Evolutionary conservation across 352 stramenopile genomes (phyloP).

Genomic region (Saprolegnia parasitica): DNA sequence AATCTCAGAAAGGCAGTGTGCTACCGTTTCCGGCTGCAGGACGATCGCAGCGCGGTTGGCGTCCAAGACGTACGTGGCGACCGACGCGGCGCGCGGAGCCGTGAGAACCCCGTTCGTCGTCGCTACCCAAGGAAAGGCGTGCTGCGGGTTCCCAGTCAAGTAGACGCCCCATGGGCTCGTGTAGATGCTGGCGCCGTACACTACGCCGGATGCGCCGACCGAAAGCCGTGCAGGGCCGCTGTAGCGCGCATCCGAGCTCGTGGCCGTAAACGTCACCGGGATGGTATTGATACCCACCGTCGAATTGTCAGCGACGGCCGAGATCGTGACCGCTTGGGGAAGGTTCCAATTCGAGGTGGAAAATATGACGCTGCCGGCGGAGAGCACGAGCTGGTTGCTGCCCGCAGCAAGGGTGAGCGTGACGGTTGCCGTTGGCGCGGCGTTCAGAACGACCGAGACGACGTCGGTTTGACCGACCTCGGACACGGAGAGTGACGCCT

Average conservation of each 20-base stretch:
- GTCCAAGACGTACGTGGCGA: conserved; percentile 50
- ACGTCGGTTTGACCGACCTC: conserved; percentile 59
- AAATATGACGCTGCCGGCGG: conserved; percentile 37
- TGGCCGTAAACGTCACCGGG: conserved; percentile 34
- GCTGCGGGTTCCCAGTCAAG: conserved; percentile 48
- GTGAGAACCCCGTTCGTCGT: conserved; percentile 46
- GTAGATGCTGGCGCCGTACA: conserved; percentile 43
- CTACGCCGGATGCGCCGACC: conserved; percentile 32
- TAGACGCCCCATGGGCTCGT: conserved; percentile 47
- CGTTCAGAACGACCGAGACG: conserved; percentile 52
- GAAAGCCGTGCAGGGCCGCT: conserved; percentile 35
- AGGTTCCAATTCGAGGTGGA: conserved; percentile 39
- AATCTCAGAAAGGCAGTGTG: conserved; percentile 33
- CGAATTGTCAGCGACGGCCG: conserved; percentile 37
- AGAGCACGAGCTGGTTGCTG: conserved; percentile 32
- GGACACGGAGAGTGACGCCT: conserved; percentile 55
- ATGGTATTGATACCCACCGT: conserved; percentile 39
- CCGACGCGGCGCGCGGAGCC: conserved; percentile 31
- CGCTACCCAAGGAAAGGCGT: conserved; percentile 46
- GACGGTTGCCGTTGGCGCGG: conserved; percentile 40
- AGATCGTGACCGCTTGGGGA: conserved; percentile 37
- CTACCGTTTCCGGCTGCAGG: conserved; percentile 39
- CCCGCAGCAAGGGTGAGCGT: conserved; percentile 31
- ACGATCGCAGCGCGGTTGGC: conserved; percentile 43
- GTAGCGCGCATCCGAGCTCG: conserved; percentile 44